A percentile compares a stretch with the other conserved stretches of the same genome.
These are phyloP conservation scores for Russula lepida DNA, from an alignment of 768 basidiomycete genomes.

Conservation along the genomic window DNA sequence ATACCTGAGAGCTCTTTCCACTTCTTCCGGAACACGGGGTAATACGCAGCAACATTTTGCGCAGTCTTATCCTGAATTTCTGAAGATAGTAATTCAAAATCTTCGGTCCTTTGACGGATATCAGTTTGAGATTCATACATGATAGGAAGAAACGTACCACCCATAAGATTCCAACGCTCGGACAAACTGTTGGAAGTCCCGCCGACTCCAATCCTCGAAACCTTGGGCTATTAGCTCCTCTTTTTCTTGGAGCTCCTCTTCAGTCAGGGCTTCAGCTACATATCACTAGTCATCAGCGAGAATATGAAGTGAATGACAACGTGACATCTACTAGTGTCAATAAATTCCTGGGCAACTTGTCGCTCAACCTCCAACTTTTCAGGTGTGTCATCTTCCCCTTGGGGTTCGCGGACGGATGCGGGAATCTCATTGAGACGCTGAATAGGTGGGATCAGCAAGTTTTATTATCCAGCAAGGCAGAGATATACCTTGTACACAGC, in stretches of 20 bases:
- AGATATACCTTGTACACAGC: slow-evolving; percentile 62
- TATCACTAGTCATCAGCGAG: not conserved
- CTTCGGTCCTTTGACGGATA: slow-evolving; percentile 44
- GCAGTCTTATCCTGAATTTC: slow-evolving; percentile 81
- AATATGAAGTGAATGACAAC: no score
- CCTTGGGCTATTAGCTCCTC: slow-evolving; percentile 69
- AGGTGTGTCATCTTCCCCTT: slow-evolving; percentile 64
- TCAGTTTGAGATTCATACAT: not conserved
- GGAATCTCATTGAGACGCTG: slow-evolving; percentile 60
- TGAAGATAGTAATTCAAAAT: slow-evolving; percentile 58
- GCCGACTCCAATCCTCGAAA: slow-evolving; percentile 85
- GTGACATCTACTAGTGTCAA: slow-evolving; percentile 61
- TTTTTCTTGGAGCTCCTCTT: slow-evolving; percentile 78
- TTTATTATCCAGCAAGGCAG: not conserved
- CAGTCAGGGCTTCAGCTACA: slow-evolving; percentile 80
- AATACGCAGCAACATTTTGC: slow-evolving; percentile 71
- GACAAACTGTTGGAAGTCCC: slow-evolving; percentile 90
- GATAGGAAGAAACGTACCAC: slow-evolving; percentile 42
- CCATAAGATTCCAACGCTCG: slow-evolving; percentile 73
- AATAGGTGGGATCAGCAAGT: not conserved
- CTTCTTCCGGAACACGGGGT: slow-evolving; percentile 79
- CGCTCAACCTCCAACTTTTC: slow-evolving; percentile 83
- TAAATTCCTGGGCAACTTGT: slow-evolving; percentile 69
- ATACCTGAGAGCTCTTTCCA: slow-evolving; percentile 77
- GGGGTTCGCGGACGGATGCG: slow-evolving; percentile 56